Conservation (phyloP, 2,329 filamentous ascomycete genomes). For the Stylonectria norvegica region DNA sequence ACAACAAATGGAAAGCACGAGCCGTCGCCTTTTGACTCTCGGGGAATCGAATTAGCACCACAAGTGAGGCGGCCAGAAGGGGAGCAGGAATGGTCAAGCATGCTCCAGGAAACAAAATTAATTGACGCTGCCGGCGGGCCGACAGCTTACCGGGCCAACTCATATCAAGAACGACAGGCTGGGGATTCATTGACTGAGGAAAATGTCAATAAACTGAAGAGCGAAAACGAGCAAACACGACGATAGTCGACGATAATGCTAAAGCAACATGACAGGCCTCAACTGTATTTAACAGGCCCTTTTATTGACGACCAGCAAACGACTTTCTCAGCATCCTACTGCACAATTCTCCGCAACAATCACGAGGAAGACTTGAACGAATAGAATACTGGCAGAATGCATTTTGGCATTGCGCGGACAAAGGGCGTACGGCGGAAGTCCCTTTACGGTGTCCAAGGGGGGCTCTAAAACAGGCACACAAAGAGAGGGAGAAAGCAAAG, state of each 20-base stretch:
- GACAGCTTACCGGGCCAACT: slow-evolving; percentile 30
- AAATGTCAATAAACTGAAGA: slow-evolving; percentile 48
- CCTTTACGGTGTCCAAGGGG: too few species aligned
- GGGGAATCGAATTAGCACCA: slow-evolving; percentile 31
- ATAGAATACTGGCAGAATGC: too few species aligned
- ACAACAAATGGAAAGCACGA: slow-evolving; percentile 38
- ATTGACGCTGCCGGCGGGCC: slow-evolving; percentile 44
- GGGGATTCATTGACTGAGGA: slow-evolving; percentile 51
- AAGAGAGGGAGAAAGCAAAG: too few species aligned
- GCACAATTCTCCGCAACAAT: too few species aligned
- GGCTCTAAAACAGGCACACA: too few species aligned
- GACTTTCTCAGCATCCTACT: too few species aligned
- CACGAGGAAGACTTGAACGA: too few species aligned
- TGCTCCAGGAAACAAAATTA: slow-evolving; percentile 45
- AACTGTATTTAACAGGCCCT: slow-evolving; percentile 3
- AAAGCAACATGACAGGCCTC: slow-evolving; percentile 1
- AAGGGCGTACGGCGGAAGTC: too few species aligned
- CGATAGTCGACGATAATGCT: slow-evolving; percentile 9
- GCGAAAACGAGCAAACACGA: slow-evolving; percentile 29
- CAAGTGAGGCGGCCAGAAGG: slow-evolving; percentile 34
- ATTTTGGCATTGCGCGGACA: too few species aligned
- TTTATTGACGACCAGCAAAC: too few species aligned
- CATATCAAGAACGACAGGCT: slow-evolving; percentile 32
- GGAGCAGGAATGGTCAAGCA: slow-evolving; percentile 41
- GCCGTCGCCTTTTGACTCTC: slow-evolving; percentile 41